Conservation (phyloP, 2,329 filamentous ascomycete genomes). For the Parastagonospora nodorum region DNA sequence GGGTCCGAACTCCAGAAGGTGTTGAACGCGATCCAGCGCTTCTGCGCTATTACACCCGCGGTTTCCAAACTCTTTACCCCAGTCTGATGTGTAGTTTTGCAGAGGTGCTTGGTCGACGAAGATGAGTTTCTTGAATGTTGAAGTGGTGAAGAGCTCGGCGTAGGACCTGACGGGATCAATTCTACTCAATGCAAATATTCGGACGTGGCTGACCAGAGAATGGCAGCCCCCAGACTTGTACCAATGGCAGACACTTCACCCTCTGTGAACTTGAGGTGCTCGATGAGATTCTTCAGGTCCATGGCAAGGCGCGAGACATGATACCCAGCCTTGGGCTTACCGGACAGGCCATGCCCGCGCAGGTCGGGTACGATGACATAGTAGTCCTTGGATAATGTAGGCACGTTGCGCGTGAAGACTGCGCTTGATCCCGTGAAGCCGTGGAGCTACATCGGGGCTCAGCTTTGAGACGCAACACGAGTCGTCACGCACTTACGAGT, state of each 20-base stretch:
- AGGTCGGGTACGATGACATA: conserved; percentile 26
- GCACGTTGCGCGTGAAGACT: conserved; percentile 26
- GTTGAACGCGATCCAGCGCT: conserved; percentile 20
- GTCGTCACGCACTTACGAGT: conserved; percentile 9
- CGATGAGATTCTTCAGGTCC: conserved; percentile 30
- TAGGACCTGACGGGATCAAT: conserved; percentile 20
- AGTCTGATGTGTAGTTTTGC: conserved; percentile 31
- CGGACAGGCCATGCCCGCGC: conserved; percentile 33
- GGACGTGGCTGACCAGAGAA: conserved; percentile 19
- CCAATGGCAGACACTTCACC: conserved; percentile 19
- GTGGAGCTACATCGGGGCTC: conserved; percentile 21
- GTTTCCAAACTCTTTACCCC: conserved; percentile 28
- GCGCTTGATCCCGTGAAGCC: conserved; percentile 31
- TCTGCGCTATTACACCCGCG: conserved; percentile 23
- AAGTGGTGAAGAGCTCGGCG: conserved; percentile 30
- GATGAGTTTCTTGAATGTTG: conserved; percentile 24
- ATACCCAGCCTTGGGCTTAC: conserved; percentile 29
- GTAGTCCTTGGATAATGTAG: conserved; percentile 8
- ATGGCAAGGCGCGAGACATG: conserved; percentile 34
- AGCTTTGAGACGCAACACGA: neutral
- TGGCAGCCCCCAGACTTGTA: conserved; percentile 26
- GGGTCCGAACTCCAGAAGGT: conserved; percentile 14
- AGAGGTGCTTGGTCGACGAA: conserved; percentile 38
- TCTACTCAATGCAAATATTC: no score
- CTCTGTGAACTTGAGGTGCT: conserved; percentile 16